A percentile compares a stretch with the other conserved stretches of the same genome.
These are phyloP conservation scores for Grammothele lineata DNA, from an alignment of 768 basidiomycete species.

Conservation along the genomic window DNA sequence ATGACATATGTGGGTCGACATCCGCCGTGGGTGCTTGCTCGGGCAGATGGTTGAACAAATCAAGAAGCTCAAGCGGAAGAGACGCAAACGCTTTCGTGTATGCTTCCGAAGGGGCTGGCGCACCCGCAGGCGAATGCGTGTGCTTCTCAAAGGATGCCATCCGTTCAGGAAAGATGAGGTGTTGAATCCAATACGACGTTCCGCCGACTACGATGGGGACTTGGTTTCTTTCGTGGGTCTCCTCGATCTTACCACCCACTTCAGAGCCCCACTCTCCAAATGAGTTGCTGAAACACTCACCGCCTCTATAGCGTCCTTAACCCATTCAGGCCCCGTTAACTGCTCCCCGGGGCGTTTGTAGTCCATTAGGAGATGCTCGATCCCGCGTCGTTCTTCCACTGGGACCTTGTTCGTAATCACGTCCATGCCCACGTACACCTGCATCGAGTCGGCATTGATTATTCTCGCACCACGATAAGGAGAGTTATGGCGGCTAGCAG, in stretches of 20 bases:
- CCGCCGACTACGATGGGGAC: constrained; percentile 93
- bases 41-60: constrained; percentile 56
- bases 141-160: constrained; percentile 31
- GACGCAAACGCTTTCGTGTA: constrained; percentile 39
- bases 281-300: constrained; percentile 46
- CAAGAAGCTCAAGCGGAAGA: constrained; percentile 43
- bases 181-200: constrained; percentile 96
- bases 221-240: constrained; percentile 55
- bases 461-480: constrained; percentile 65
- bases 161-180: constrained; percentile 85
- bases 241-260: constrained; percentile 55
- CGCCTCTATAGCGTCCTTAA: constrained; percentile 69
- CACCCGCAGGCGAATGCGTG: neutral
- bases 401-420: constrained; percentile 94
- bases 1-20: constrained; percentile 49
- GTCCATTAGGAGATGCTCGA: constrained; percentile 88
- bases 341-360: constrained; percentile 86
- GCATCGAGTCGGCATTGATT: constrained; percentile 98
- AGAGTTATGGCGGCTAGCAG: constrained; percentile 13
- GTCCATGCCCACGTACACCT: constrained; percentile 88
- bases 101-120: constrained; percentile 18
- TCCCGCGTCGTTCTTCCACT: constrained; percentile 63
- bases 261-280: too few species aligned
- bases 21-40: constrained; percentile 53
- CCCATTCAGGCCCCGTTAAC: constrained; percentile 85